A percentile compares a stretch with the other conserved stretches of the same genome.
These are phyloP conservation scores for Zalaria sp. DNA, from an alignment of 2,329 filamentous ascomycete species.

Conservation along the genomic window DNA sequence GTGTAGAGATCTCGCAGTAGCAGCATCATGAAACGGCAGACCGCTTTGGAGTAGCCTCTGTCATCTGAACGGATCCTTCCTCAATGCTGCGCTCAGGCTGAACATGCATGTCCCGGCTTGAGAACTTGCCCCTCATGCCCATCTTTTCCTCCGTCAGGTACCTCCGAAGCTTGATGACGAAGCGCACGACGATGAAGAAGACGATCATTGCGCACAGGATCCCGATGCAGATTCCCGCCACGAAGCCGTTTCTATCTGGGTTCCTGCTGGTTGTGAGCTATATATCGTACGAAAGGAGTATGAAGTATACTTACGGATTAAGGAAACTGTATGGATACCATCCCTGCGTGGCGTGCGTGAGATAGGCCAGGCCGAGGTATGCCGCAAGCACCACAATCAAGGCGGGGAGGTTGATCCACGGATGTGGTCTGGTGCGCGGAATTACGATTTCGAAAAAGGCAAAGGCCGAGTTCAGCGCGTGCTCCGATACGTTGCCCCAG, in stretches of 20 bases:
- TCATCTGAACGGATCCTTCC: not conserved
- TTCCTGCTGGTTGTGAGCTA: not conserved
- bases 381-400: conserved; percentile 55
- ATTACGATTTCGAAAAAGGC: conserved; percentile 63
- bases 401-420: conserved; percentile 52
- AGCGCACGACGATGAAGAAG: conserved; percentile 27
- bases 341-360: conserved; percentile 53
- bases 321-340: conserved; percentile 72
- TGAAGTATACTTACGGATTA: conserved; percentile 32
- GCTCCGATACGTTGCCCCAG: conserved; percentile 55
- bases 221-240: conserved; percentile 50
- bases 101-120: conserved; percentile 9
- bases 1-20: too few relatives aligned
- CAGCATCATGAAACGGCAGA: too few relatives aligned
- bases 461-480: conserved; percentile 59
- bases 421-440: conserved; percentile 47
- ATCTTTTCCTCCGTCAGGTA: conserved; percentile 31
- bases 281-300: not conserved
- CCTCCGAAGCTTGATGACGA: conserved; percentile 22
- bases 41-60: too few relatives aligned
- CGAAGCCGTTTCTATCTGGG: conserved; percentile 28
- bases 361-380: conserved; percentile 61
- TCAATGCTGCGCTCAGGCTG: not conserved
- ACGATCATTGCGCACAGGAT: conserved; percentile 25
- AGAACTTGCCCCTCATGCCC: conserved; percentile 24